These are phyloP conservation scores for Trypanosoma scelopori DNA, from an alignment of 208 protist genomes.

Conservation along the genomic window DNA sequence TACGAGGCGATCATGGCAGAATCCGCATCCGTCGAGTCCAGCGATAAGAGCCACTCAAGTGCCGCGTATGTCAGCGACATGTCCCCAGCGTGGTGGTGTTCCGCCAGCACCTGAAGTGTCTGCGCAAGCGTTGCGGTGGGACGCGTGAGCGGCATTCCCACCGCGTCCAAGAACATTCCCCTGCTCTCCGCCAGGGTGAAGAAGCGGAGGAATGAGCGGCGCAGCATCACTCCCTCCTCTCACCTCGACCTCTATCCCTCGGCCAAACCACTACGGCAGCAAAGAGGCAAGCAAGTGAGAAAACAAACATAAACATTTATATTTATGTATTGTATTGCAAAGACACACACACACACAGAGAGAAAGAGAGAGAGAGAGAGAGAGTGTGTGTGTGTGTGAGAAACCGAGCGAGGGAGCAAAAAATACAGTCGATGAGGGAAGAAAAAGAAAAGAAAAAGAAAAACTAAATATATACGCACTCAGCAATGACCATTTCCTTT, in stretches of 20 bases:
- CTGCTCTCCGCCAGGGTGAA: constrained; percentile 47
- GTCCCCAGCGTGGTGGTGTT: constrained; percentile 7
- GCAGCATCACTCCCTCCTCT: constrained; percentile 22
- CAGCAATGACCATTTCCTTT: not conserved
- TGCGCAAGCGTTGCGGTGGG: constrained; percentile 17
- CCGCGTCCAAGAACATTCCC: constrained; percentile 37
- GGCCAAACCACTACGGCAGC: not conserved
- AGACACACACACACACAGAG: constrained; percentile 6
- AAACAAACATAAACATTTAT: too few species aligned
- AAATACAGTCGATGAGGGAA: too few species aligned
- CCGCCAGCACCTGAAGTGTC: constrained; percentile 26
- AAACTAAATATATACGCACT: too few species aligned
- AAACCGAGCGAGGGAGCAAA: too few species aligned
- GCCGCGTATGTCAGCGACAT: constrained; percentile 14
- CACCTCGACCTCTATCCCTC: too few species aligned
- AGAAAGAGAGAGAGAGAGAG: constrained; percentile 13
- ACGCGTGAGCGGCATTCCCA: constrained; percentile 19
- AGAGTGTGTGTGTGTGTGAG: too few species aligned
- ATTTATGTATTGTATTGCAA: constrained; percentile 6
- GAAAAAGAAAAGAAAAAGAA: not conserved
- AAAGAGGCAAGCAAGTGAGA: constrained; percentile 9
- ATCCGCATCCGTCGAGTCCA: constrained; percentile 67
- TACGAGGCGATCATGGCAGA: constrained; percentile 40
- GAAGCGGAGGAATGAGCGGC: constrained; percentile 23
- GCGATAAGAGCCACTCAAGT: constrained; percentile 46